Evolutionary conservation across 805 yeast species (phyloP), one percentile per base, ranked within the genome.

Genomic region (Kuraishia capsulata): DNA sequence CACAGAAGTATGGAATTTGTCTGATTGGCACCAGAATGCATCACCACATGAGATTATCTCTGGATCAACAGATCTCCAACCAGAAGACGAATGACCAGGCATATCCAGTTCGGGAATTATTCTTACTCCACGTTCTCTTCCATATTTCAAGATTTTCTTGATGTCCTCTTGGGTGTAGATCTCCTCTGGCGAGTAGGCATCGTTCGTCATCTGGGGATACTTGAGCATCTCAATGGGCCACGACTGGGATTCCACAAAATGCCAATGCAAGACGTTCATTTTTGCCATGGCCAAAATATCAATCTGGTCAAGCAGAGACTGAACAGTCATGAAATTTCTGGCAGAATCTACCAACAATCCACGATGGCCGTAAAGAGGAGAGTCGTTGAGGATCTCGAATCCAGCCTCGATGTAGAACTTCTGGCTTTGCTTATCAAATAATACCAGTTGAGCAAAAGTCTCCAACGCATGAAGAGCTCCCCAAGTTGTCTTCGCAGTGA

Each of bases 11-110:
- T 40, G 46, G 31, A 11, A 11, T 13, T 28, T 14, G 17, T 28
- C 31, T 13, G 8, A 11, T 18, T 39, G 36, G 9, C 44, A 42
- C 42, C 44, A 45, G 18, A 41, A 46, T 30, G 51, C 60, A 33
- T 52, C 47, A 3, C 48, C 54, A 48, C 69, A 64, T 1, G 61
- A 52, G 23, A 63, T 50, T 24, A 61, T 38, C 20, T 47, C 47
- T 2, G 56, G 51, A 42, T 61, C 59, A 24, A 62, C 46, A 36
- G 50, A 56, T 28, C 42, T 42, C 64, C 64, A 65, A 3, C 70
- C 71, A 4, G 68, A 56, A 21, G 57, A 46, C 13, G 67, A 50
- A 43, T 65, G 71, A 2, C 68, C 69, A 4, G 70, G 69, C 47
- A 59, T 42, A 42, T 65, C 71, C 23, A 65, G 44, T 44, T 65